Percentiles rank a stretch among this genome's conserved stretches.
phyloP scores from a whole-genome alignment of 106 monocot genomes.

The Dendrobium huoshanense region DNA sequence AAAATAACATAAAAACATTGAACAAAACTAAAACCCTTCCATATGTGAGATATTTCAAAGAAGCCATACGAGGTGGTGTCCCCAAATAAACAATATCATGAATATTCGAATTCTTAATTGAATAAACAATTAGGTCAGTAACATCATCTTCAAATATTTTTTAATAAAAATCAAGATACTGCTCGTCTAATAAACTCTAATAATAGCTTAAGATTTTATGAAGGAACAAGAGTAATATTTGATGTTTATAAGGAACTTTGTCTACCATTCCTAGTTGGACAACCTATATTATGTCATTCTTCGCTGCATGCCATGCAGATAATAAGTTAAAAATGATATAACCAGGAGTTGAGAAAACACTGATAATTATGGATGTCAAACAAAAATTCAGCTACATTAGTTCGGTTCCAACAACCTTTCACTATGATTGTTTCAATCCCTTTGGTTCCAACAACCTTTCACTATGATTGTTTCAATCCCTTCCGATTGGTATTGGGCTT shows the following conservation, averaged over 20 bases:
- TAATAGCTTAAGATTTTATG: too few relatives aligned
- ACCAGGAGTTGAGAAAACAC: background rate
- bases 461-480: too few relatives aligned
- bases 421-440: too few relatives aligned
- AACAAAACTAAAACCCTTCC: background rate
- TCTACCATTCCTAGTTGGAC: too few relatives aligned
- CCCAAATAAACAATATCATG: background rate
- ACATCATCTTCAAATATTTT: too few relatives aligned
- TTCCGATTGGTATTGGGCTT: background rate
- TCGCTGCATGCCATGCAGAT: too few relatives aligned
- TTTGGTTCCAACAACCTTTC: too few relatives aligned
- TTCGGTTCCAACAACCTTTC: too few relatives aligned
- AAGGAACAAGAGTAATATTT: background rate
- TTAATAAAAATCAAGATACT: too few relatives aligned
- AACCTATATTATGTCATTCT: too few relatives aligned
- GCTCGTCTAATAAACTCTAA: too few relatives aligned
- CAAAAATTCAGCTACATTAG: background rate
- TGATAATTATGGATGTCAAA: background rate
- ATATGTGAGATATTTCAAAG: background rate
- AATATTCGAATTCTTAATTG: background rate
- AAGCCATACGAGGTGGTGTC: background rate
- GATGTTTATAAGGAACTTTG: background rate
- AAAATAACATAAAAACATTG: background rate
- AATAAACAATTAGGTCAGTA: background rate
- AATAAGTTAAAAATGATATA: too few relatives aligned